Evolutionary conservation across 1,284 basidiomycete genomes (phyloP).

Genomic region (Apiotrichum sp.): DNA sequence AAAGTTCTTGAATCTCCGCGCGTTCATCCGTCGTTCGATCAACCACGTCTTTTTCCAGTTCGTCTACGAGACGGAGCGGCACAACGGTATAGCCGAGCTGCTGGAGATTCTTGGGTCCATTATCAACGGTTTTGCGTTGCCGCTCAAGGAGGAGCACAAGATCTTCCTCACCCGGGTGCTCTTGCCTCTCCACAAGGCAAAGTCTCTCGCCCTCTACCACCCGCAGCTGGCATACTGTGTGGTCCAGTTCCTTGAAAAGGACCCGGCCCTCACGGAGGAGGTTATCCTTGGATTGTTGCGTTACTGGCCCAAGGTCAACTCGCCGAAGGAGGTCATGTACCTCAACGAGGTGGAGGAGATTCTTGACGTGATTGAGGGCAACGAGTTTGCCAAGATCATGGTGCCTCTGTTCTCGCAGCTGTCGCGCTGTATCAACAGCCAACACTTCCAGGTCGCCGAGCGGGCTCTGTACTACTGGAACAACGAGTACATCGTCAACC

Average conservation of each 20-base stretch:
- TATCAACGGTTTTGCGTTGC: slow-evolving; percentile 98
- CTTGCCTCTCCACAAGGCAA: slow-evolving; percentile 95
- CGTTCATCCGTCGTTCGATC: slow-evolving; percentile 98
- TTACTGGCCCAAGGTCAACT: slow-evolving; percentile 99
- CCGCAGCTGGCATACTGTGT: slow-evolving; percentile 98
- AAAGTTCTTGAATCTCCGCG: slow-evolving; percentile 97
- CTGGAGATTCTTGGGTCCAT: slow-evolving; percentile 98
- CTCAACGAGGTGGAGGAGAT: slow-evolving; percentile 99
- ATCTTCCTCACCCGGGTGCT: slow-evolving; percentile 94
- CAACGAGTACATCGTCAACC: slow-evolving; percentile 98
- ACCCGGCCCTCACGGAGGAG: slow-evolving; percentile 84
- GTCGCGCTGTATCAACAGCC: slow-evolving; percentile 94
- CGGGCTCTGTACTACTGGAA: slow-evolving; percentile 94
- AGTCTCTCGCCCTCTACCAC: slow-evolving; percentile 92
- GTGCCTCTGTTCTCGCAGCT: slow-evolving; percentile 90
- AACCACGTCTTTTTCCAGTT: slow-evolving; percentile 99
- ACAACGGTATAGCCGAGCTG: slow-evolving; percentile 98
- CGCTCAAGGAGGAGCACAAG: slow-evolving; percentile 99
- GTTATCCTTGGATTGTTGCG: slow-evolving; percentile 90
- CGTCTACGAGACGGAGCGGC: slow-evolving; percentile 96
- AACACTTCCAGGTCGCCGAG: slow-evolving; percentile 94
- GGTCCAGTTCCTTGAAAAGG: slow-evolving; percentile 98
- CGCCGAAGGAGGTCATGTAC: slow-evolving; percentile 99
- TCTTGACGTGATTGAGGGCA: slow-evolving; percentile 93
- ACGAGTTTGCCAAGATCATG: slow-evolving; percentile 95